These are phyloP conservation scores for Hemileccinum hortonii DNA, from an alignment of 1,284 basidiomycete species.

Conservation along the genomic window DNA sequence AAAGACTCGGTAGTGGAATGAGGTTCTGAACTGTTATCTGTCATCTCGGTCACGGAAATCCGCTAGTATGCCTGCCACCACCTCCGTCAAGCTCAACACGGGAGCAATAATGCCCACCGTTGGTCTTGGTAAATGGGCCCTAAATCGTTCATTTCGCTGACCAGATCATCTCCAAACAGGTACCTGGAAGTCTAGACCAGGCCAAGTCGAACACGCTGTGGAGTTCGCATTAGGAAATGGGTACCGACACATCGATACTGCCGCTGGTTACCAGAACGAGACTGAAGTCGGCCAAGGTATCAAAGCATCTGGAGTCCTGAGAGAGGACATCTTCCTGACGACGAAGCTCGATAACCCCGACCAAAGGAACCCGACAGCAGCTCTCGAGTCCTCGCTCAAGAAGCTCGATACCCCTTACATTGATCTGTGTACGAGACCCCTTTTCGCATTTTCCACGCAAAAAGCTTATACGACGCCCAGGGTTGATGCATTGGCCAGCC, in stretches of 20 bases:
- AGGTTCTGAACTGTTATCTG: background rate
- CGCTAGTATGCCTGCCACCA: slow-evolving; percentile 45
- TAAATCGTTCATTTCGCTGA: background rate
- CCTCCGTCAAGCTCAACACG: slow-evolving; percentile 64
- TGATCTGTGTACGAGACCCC: slow-evolving; percentile 62
- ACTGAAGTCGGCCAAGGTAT: slow-evolving; percentile 78
- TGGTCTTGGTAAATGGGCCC: slow-evolving; percentile 58
- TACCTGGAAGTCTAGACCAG: slow-evolving; percentile 78
- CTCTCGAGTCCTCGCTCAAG: slow-evolving; percentile 69
- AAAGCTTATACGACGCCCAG: slow-evolving; percentile 29
- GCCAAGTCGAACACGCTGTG: slow-evolving; percentile 65
- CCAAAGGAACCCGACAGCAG: slow-evolving; percentile 60
- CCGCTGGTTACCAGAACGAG: slow-evolving; percentile 55
- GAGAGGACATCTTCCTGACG: slow-evolving; percentile 70
- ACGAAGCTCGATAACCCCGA: slow-evolving; percentile 77
- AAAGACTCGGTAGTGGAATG: slow-evolving; percentile 1
- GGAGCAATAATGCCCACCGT: slow-evolving; percentile 73
- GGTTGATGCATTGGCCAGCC: slow-evolving; percentile 81
- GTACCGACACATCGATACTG: slow-evolving; percentile 75
- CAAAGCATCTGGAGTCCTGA: slow-evolving; percentile 66
- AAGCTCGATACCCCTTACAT: slow-evolving; percentile 74
- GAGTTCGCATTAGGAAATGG: slow-evolving; percentile 70
- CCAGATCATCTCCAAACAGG: slow-evolving; percentile 36
- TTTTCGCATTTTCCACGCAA: background rate
- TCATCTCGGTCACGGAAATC: background rate